Conservation (phyloP, 1,284 basidiomycete genomes). For the Stygiomarasmius scandens region DNA sequence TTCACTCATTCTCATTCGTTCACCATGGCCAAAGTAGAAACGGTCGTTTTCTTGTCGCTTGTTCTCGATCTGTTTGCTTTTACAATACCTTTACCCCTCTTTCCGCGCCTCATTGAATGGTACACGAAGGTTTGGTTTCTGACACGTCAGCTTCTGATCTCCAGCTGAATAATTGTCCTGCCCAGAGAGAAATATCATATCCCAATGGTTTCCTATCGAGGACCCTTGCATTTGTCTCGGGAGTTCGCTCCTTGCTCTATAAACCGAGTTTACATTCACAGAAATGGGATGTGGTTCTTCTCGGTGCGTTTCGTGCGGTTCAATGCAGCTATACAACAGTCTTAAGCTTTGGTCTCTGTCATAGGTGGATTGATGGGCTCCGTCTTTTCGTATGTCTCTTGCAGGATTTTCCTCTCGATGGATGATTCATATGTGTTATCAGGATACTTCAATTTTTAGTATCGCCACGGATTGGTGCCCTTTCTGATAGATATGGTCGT, state of each 20-base stretch:
- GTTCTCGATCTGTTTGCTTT: conserved; percentile 90
- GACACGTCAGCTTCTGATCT: neutral
- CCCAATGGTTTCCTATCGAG: conserved; percentile 70
- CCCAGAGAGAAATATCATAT: conserved; percentile 72
- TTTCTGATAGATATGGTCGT: conserved; percentile 87
- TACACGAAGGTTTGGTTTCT: conserved; percentile 67
- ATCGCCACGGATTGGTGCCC: conserved; percentile 79
- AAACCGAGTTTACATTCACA: conserved; percentile 61
- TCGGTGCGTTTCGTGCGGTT: conserved; percentile 50
- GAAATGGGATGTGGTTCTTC: conserved; percentile 83
- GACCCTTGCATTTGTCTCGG: conserved; percentile 66
- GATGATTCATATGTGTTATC: conserved; percentile 3
- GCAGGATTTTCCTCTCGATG: neutral
- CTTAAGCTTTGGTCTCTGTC: conserved; percentile 18
- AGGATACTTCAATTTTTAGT: conserved; percentile 87
- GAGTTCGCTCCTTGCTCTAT: conserved; percentile 64
- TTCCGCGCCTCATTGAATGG: conserved; percentile 89
- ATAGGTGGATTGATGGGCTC: conserved; percentile 86
- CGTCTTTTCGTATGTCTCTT: conserved; percentile 74
- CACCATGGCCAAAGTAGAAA: conserved; percentile 67
- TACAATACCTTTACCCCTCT: conserved; percentile 92
- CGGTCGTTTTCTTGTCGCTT: conserved; percentile 80
- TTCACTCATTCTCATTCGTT: conserved; percentile 7
- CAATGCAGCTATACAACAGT: neutral
- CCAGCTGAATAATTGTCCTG: neutral